phyloP scores from a whole-genome alignment of 768 basidiomycete species.

The Gymnopilus dilepis region DNA sequence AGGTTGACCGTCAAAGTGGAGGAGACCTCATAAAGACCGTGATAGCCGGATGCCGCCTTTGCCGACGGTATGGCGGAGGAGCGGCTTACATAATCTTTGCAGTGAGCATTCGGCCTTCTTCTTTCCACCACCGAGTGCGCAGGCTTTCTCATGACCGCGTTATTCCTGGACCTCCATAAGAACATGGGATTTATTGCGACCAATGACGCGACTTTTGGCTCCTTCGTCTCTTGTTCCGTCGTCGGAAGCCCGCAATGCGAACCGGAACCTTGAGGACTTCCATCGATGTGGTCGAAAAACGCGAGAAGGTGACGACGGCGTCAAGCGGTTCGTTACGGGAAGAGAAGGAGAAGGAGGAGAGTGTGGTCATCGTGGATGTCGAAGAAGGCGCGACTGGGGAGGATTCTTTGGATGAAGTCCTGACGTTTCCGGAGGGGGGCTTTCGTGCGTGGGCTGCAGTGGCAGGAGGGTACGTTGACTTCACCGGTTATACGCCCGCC shows the following conservation, averaged over 20 bases:
- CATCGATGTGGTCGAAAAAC: background rate
- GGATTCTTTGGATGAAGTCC: background rate
- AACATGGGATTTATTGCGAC: background rate
- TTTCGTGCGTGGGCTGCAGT: conserved; percentile 45
- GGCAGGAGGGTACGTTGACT: conserved; percentile 39
- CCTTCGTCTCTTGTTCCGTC: background rate
- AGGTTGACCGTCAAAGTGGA: too few species aligned
- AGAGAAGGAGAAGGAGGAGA: conserved; percentile 1
- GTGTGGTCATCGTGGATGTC: background rate
- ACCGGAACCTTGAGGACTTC: background rate
- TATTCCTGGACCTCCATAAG: background rate
- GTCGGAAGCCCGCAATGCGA: background rate
- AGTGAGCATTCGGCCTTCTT: background rate
- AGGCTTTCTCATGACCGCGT: background rate
- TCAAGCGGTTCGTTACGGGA: background rate
- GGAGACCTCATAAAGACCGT: too few species aligned
- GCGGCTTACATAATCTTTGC: background rate
- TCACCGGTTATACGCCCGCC: background rate
- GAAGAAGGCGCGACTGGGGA: background rate
- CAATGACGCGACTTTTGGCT: background rate
- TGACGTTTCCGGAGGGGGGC: conserved; percentile 45
- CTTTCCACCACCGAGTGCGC: too few species aligned
- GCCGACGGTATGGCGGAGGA: background rate
- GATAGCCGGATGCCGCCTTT: too few species aligned
- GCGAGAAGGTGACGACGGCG: background rate